Evolutionary conservation across 805 yeast genomes (phyloP), one percentile per base, ranked within the genome.

Genomic region (Kuraishia hungarica): DNA sequence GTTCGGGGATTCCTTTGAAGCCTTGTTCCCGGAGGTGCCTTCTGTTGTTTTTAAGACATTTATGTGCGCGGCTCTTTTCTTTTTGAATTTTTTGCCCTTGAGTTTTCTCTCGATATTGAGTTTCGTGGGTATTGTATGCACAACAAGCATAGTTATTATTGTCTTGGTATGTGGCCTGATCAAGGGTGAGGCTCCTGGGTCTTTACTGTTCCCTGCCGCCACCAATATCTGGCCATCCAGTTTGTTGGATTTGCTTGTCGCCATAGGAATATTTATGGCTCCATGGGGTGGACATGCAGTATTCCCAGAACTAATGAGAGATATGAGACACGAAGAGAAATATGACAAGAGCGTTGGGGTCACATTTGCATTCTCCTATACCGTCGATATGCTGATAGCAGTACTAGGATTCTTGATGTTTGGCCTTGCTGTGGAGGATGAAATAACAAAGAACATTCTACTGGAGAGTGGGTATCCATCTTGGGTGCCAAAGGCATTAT

Each of bases 251-350:
- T 73, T 82, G 35, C 75, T 87, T 51, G 72, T 86, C 51, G 77
- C 86, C 8, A 69, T 85, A 55, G 93, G 93, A 1, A 75, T 87
- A 28, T 76, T 83, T 56, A 79, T 87, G 77, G 90, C 92, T 2
- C 90, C 91, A 13, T 87, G 89, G 82, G 93, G 93, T 55, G 94
- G 94, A 2, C 93, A 87, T 65, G 89, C 90, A 1, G 84, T 87
- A 6, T 86, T 86, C 60, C 93, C 93, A 1, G 88, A 85, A 61
- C 70, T 87, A 50, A 83, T 81, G 65, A 72, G 79, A 47, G 94
- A 87, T 65, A 87, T 87, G 87, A 76, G 83, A 62, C 84, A 79
- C 55, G 90, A 90, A 6, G 65, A 72, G 29, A 80, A 78, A 58
- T 86, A 80, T 67, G 69, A 71, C 20, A 64, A 66, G 17, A 82